Evolutionary conservation across 805 yeast genomes (phyloP).

Genomic region (Cyberlindnera suaveolens): DNA sequence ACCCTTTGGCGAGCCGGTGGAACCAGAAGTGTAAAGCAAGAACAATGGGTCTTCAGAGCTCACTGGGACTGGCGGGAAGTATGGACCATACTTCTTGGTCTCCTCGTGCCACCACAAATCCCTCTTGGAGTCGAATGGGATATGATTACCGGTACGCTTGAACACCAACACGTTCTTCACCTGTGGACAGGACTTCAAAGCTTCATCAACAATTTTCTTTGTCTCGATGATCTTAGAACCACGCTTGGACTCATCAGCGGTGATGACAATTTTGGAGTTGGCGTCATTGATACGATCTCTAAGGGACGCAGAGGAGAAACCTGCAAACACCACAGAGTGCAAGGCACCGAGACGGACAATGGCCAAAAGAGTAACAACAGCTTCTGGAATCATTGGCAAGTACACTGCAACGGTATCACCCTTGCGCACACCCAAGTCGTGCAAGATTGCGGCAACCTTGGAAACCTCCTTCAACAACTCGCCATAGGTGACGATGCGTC

Average conservation of each 20-base stretch:
- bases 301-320: conserved; percentile 86
- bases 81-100: conserved; percentile 56
- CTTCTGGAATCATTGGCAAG: conserved; percentile 83
- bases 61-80: conserved; percentile 69
- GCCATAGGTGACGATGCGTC: conserved; percentile 58
- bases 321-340: conserved; percentile 83
- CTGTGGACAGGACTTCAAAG: conserved; percentile 56
- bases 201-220: conserved; percentile 79
- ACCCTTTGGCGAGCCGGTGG: conserved; percentile 88
- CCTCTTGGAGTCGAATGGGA: conserved; percentile 44
- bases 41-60: conserved; percentile 78
- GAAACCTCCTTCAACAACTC: conserved; percentile 67
- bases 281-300: conserved; percentile 87
- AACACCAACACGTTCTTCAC: conserved; percentile 67
- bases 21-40: conserved; percentile 78
- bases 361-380: conserved; percentile 69
- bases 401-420: conserved; percentile 86
- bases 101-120: conserved; percentile 79
- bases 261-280: conserved; percentile 62
- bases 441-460: conserved; percentile 63
- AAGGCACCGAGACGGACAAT: conserved; percentile 77
- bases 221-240: conserved; percentile 80
- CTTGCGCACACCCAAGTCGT: conserved; percentile 60
- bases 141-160: conserved; percentile 63
- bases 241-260: conserved; percentile 77